Percentiles rank a stretch among this genome's conserved stretches.
Conservation (phyloP, 2,329 filamentous ascomycete genomes). For the Pseudocercospora macadamiae region DNA sequence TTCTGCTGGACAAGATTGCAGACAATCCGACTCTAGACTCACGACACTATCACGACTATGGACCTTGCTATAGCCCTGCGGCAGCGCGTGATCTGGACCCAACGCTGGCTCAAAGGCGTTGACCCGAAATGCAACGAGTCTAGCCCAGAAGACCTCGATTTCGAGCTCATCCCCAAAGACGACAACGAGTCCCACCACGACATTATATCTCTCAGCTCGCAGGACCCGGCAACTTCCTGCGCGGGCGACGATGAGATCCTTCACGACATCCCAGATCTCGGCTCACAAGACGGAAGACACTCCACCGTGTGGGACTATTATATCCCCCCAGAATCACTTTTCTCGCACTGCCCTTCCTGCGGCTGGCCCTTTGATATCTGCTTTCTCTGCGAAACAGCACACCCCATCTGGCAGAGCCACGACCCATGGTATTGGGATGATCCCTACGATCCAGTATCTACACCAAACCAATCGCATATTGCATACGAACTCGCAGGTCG, state of each 20-base stretch:
- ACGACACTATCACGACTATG: not conserved
- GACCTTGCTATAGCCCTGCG: not conserved
- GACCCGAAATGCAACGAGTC: not conserved
- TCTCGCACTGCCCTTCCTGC: not conserved
- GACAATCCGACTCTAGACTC: no score
- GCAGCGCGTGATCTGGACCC: constrained; percentile 8
- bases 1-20: no score
- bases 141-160: no score
- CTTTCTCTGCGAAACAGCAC: not conserved
- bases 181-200: constrained; percentile 1
- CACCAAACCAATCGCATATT: not conserved
- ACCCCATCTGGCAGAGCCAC: not conserved
- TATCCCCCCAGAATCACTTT: no score
- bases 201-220: constrained; percentile 20
- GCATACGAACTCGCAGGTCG: constrained; percentile 16
- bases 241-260: not conserved
- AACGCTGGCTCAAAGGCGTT: constrained; percentile 10
- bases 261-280: no score
- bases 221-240: constrained; percentile 12
- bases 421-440: not conserved
- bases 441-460: not conserved
- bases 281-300: no score
- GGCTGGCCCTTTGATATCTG: not conserved
- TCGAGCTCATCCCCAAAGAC: not conserved
- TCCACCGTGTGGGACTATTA: no score